These are phyloP conservation scores for Solanum rostratum DNA, from an alignment of 257 asterid species.

Conservation along the genomic window DNA sequence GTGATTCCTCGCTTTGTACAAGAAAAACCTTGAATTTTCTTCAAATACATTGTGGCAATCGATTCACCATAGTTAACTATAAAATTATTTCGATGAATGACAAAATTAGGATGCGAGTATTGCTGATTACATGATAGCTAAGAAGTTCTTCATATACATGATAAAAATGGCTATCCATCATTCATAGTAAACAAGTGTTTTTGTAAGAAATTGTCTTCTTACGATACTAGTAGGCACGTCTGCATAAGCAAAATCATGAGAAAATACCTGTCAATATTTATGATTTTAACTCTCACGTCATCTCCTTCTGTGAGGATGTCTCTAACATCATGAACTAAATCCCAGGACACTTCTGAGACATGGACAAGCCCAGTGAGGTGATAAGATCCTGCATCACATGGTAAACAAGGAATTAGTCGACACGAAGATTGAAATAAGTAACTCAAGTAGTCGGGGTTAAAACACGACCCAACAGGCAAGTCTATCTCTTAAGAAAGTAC, in stretches of 20 bases:
- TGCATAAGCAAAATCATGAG: not conserved
- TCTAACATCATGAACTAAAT: conserved; percentile 79
- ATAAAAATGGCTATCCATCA: no score
- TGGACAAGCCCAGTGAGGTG: conserved; percentile 89
- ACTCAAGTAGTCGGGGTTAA: not conserved
- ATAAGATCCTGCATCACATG: conserved; percentile 41
- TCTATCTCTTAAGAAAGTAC: conserved; percentile 24
- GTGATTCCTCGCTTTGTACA: not conserved
- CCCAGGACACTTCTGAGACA: conserved; percentile 97
- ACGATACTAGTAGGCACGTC: not conserved
- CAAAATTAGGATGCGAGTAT: not conserved
- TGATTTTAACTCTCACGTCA: conserved; percentile 63
- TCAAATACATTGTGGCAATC: not conserved
- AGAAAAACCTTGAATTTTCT: not conserved
- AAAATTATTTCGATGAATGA: not conserved
- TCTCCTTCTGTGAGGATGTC: conserved; percentile 77
- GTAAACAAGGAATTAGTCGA: not conserved
- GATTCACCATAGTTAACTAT: not conserved
- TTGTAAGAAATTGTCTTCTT: not conserved
- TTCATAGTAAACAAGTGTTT: no score
- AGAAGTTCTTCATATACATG: no score
- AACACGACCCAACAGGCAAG: not conserved
- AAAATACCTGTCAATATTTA: conserved; percentile 65
- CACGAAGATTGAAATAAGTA: not conserved
- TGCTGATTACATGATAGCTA: no score